phyloP scores from a whole-genome alignment of 108 stramenopile genomes.

The Bacterosira constricta region DNA sequence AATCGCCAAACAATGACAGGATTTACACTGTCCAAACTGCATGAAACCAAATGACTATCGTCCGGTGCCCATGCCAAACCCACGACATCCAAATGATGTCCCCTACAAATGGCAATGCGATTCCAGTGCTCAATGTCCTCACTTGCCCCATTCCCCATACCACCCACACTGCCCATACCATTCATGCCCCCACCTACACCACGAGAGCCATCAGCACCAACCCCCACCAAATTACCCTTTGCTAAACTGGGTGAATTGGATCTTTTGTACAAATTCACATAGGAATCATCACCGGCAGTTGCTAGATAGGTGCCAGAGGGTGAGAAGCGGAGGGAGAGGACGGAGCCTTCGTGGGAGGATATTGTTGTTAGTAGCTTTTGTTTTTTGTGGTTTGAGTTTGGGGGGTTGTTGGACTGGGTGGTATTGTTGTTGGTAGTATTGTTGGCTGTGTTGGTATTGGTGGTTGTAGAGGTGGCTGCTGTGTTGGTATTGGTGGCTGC shows the following conservation, averaged over 20 bases:
- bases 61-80: slow-evolving; percentile 92
- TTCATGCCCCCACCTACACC: not conserved
- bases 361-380: slow-evolving; percentile 78
- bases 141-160: slow-evolving; percentile 1
- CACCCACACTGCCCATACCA: not conserved
- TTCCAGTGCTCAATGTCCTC: slow-evolving; percentile 79
- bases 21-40: slow-evolving; percentile 83
- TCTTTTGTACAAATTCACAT: slow-evolving; percentile 72
- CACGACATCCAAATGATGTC: slow-evolving; percentile 86
- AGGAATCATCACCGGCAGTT: slow-evolving; percentile 86
- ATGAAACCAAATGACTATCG: slow-evolving; percentile 84
- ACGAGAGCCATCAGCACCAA: not conserved
- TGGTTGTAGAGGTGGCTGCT: not conserved
- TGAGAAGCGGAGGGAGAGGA: slow-evolving; percentile 80
- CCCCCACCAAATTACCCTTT: slow-evolving; percentile 56
- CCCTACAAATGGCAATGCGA: slow-evolving; percentile 83
- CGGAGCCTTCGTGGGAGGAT: slow-evolving; percentile 82
- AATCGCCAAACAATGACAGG: slow-evolving; percentile 89
- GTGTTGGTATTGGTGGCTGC: not conserved
- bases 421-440: not conserved
- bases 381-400: slow-evolving; percentile 20
- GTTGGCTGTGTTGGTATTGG: not conserved
- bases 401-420: not conserved
- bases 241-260: slow-evolving; percentile 23
- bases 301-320: slow-evolving; percentile 75